Percentiles rank a stretch among this genome's conserved stretches.
Evolutionary conservation across 495 filamentous ascomycete genomes (phyloP).

Genomic region (Lindgomyces ingoldianus): DNA sequence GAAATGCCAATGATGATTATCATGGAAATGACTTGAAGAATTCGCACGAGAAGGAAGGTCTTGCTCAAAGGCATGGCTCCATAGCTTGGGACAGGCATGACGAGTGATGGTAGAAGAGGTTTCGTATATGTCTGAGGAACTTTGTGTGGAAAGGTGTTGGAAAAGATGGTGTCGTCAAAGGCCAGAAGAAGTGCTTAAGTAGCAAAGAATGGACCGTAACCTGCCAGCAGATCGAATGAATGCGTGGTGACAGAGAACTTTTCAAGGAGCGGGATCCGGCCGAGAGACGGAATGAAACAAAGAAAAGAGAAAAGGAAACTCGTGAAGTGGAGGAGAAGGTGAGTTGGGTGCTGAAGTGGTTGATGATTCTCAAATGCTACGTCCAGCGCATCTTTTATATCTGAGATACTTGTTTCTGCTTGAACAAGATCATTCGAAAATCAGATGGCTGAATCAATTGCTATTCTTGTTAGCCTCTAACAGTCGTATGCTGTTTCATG

Average conservation of each 20-base stretch:
- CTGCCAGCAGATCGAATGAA: conserved; percentile 38
- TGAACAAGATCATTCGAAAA: conserved; percentile 28
- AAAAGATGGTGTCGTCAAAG: conserved; percentile 23
- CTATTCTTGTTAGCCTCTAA: conserved; percentile 32
- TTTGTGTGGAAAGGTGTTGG: conserved; percentile 5
- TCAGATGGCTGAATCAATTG: conserved; percentile 22
- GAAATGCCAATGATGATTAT: conserved; percentile 79
- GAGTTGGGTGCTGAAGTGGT: conserved; percentile 30
- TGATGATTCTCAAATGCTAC: conserved; percentile 22
- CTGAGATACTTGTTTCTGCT: conserved; percentile 1
- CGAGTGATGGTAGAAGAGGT: conserved; percentile 26
- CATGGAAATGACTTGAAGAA: conserved; percentile 69
- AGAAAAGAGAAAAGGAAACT: conserved; percentile 38
- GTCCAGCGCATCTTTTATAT: conserved; percentile 37
- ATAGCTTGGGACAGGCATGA: conserved; percentile 56
- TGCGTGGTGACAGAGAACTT: conserved; percentile 35
- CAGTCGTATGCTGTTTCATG: conserved; percentile 25
- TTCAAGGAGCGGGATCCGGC: conserved; percentile 35
- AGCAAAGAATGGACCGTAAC: conserved; percentile 35
- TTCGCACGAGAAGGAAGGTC: conserved; percentile 72
- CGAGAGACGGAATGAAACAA: conserved; percentile 32
- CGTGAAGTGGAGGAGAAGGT: conserved; percentile 28
- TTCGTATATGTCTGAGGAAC: conserved; percentile 1
- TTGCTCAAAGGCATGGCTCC: conserved; percentile 70
- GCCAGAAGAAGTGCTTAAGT: conserved; percentile 23